Evolutionary conservation across 2,329 filamentous ascomycete genomes (phyloP).

Genomic region (Aphanocladium album): DNA sequence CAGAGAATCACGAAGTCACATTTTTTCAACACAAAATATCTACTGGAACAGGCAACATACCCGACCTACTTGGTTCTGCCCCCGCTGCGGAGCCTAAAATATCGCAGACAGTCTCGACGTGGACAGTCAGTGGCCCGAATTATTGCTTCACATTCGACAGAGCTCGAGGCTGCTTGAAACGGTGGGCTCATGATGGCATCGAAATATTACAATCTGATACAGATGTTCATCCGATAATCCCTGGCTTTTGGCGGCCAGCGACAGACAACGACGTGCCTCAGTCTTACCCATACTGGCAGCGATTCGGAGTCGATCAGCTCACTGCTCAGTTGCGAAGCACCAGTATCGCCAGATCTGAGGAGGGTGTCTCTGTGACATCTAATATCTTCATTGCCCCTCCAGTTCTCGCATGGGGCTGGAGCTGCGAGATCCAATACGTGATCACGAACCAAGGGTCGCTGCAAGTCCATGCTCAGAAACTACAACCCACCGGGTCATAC

Average conservation of each 20-base stretch:
- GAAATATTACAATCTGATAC: conserved; percentile 33
- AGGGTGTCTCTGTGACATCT: conserved; percentile 48
- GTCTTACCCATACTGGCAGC: conserved; percentile 54
- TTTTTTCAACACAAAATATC: conserved; percentile 46
- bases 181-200: conserved; percentile 33
- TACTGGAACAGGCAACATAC: conserved; percentile 9
- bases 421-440: conserved; percentile 46
- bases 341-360: conserved; percentile 32
- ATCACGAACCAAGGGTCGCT: conserved; percentile 42
- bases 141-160: conserved; percentile 42
- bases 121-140: conserved; percentile 26
- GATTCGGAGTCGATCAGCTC: conserved; percentile 43
- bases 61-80: too few species aligned
- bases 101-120: conserved; percentile 14
- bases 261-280: conserved; percentile 59
- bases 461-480: conserved; percentile 37
- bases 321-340: conserved; percentile 36
- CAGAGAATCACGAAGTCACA: conserved; percentile 48
- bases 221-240: conserved; percentile 32
- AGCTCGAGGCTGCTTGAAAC: conserved; percentile 37
- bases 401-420: conserved; percentile 55
- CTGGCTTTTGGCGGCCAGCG: conserved; percentile 57
- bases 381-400: conserved; percentile 52
- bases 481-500: conserved; percentile 41
- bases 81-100: neutral